Percentiles rank a stretch among this genome's conserved stretches.
Evolutionary conservation across 371 early-diverging fungal species (phyloP).

Genomic region (Mortierella sp.): DNA sequence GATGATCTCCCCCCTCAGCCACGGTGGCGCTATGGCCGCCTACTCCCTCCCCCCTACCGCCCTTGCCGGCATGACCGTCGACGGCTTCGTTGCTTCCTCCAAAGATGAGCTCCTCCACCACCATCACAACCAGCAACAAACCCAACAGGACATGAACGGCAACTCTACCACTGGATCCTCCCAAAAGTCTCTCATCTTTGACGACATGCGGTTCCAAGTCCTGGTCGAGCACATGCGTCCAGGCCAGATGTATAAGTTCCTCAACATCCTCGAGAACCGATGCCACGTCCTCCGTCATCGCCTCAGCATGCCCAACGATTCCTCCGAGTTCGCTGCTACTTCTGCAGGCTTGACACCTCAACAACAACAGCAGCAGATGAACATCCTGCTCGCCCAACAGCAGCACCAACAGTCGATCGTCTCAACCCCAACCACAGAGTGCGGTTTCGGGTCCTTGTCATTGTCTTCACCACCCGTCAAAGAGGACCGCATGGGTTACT

Average conservation of each 20-base stretch:
- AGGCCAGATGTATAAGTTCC: conserved; percentile 39
- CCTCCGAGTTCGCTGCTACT: background rate
- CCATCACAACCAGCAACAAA: conserved; percentile 9
- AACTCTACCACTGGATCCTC: background rate
- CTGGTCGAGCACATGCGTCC: conserved; percentile 56
- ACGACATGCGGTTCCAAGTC: conserved; percentile 54
- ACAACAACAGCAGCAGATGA: conserved; percentile 43
- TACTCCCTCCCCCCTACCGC: conserved; percentile 46
- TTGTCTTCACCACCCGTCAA: conserved; percentile 39
- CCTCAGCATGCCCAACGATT: conserved; percentile 31
- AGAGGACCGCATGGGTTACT: conserved; percentile 34
- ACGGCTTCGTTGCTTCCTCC: background rate
- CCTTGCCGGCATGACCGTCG: conserved; percentile 11
- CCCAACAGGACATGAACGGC: background rate
- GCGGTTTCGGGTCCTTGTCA: conserved; percentile 49
- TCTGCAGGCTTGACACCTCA: conserved; percentile 23
- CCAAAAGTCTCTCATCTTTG: conserved; percentile 51
- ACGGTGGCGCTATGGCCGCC: conserved; percentile 36
- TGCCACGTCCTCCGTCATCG: conserved; percentile 55
- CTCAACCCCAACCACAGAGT: conserved; percentile 49
- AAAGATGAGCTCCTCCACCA: conserved; percentile 19
- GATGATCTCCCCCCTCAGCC: conserved; percentile 23
- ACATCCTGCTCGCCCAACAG: conserved; percentile 34
- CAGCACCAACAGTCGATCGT: conserved; percentile 40
- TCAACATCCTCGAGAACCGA: conserved; percentile 56